These are phyloP conservation scores for Osmozyma mogii DNA, from an alignment of 805 yeast species.

Conservation along the genomic window DNA sequence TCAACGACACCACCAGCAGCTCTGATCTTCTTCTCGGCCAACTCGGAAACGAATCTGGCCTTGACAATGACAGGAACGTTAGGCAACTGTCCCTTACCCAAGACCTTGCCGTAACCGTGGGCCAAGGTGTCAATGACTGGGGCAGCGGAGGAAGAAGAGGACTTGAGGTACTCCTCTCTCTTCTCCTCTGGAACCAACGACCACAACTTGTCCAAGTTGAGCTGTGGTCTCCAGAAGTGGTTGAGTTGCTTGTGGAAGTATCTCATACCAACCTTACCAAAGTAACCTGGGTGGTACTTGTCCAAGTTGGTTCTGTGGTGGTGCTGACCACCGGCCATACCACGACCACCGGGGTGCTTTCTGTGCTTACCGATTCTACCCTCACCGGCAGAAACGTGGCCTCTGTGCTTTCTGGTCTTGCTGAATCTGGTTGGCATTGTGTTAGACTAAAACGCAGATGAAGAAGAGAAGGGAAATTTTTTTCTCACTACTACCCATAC, in stretches of 20 bases:
- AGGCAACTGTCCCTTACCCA: constrained; percentile 99
- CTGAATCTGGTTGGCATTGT: constrained; percentile 98
- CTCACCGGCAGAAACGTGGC: constrained; percentile 99
- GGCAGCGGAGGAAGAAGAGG: constrained; percentile 82
- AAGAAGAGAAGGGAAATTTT: constrained; percentile 9
- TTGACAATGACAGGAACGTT: constrained; percentile 96
- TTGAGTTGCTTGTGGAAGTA: constrained; percentile 92
- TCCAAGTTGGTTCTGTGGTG: constrained; percentile 99
- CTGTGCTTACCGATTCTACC: constrained; percentile 99
- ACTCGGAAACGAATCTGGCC: constrained; percentile 98
- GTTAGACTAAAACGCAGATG: constrained; percentile 6
- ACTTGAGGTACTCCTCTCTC: constrained; percentile 87
- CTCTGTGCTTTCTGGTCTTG: constrained; percentile 99
- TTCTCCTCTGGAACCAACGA: constrained; percentile 87
- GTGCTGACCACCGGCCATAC: constrained; percentile 99
- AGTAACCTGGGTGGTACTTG: constrained; percentile 99
- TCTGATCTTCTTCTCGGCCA: constrained; percentile 99
- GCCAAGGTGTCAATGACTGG: constrained; percentile 99
- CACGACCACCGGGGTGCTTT: constrained; percentile 99
- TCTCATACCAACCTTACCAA: constrained; percentile 99
- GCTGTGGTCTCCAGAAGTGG: constrained; percentile 97
- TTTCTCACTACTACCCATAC: constrained; percentile 7
- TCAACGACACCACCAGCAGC: constrained; percentile 99
- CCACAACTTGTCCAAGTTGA: constrained; percentile 99
- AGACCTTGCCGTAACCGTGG: constrained; percentile 99